Conservation (phyloP, 2,329 filamentous ascomycete species). For the Rhynchosporium graminicola region DNA sequence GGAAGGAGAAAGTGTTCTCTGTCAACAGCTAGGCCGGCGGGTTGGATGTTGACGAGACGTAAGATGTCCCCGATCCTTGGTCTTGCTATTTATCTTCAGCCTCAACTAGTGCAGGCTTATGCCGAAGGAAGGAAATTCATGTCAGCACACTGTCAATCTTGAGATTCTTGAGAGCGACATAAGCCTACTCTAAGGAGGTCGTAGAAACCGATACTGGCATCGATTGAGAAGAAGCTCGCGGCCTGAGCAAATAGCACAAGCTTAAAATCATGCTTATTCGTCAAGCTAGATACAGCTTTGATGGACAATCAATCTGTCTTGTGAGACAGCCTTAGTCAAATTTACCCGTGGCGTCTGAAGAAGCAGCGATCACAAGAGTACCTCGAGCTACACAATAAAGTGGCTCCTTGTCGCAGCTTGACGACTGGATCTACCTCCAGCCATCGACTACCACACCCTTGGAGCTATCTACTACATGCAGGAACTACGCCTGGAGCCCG, state of each 20-base stretch:
- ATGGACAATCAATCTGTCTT: neutral
- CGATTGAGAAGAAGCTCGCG: too few species aligned
- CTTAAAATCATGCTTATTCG: too few species aligned
- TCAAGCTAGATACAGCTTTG: too few species aligned
- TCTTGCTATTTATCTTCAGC: slow-evolving; percentile 1
- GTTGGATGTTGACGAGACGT: neutral
- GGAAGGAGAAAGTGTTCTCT: slow-evolving; percentile 2
- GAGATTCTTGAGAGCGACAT: neutral
- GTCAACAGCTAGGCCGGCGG: neutral
- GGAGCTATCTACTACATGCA: neutral
- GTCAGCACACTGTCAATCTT: neutral
- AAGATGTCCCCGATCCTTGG: slow-evolving; percentile 5
- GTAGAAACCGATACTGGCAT: neutral
- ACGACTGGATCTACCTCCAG: neutral
- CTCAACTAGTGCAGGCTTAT: neutral
- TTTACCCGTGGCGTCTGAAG: neutral
- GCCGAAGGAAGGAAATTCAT: neutral
- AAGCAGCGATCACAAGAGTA: too few species aligned
- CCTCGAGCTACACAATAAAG: neutral
- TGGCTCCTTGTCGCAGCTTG: slow-evolving; percentile 3
- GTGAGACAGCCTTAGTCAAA: neutral
- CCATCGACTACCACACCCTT: neutral
- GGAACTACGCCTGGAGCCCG: neutral
- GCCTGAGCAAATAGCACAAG: too few species aligned
- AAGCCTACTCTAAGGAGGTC: neutral